Evolutionary conservation across 495 filamentous ascomycete species (phyloP).

Genomic region (Annulohypoxylon bovei): DNA sequence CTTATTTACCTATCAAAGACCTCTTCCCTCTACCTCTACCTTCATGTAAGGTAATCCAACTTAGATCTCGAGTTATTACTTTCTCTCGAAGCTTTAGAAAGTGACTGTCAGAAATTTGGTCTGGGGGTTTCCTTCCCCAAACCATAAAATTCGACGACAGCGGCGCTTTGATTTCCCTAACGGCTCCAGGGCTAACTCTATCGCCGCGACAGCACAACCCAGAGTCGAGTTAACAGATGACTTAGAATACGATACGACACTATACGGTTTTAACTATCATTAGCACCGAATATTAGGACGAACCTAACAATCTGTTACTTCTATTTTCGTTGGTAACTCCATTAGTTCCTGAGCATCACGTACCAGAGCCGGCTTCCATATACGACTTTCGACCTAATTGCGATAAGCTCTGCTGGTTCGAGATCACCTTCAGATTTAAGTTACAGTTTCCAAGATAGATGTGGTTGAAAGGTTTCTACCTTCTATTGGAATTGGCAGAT

Average conservation of each 20-base stretch:
- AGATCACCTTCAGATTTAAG: neutral
- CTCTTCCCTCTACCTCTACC: neutral
- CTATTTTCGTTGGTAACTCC: neutral
- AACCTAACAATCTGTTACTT: neutral
- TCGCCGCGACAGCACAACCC: neutral
- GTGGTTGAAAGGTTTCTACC: neutral
- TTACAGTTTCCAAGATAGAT: neutral
- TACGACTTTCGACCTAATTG: neutral
- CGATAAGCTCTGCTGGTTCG: slow-evolving; percentile 10
- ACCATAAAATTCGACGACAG: neutral
- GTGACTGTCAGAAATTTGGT: slow-evolving; percentile 18
- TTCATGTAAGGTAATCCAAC: slow-evolving; percentile 1
- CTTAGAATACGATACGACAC: neutral
- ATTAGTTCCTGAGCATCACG: neutral
- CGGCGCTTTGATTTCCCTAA: neutral
- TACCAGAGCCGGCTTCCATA: neutral
- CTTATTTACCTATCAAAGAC: slow-evolving; percentile 34
- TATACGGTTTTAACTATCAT: neutral
- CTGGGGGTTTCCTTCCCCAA: slow-evolving; percentile 26
- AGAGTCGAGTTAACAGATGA: neutral
- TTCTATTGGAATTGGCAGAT: slow-evolving; percentile 1
- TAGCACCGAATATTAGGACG: neutral
- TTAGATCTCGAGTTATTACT: neutral
- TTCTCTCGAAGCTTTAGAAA: neutral
- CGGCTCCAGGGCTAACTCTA: neutral